phyloP scores from a whole-genome alignment of 2,329 filamentous ascomycete species.

The Colletotrichum sp. region DNA sequence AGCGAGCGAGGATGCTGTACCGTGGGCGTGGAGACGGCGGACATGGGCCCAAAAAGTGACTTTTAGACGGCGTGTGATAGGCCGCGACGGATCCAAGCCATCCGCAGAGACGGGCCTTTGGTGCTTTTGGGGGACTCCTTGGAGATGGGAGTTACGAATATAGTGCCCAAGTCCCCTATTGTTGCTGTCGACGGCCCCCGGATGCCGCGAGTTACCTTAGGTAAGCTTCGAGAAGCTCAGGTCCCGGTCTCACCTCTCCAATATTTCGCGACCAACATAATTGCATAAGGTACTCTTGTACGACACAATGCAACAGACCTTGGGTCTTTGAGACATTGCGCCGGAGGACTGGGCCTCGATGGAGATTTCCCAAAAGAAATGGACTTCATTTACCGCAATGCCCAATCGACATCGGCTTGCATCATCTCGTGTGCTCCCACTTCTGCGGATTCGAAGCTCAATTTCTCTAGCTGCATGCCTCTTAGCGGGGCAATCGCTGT shows the following conservation, averaged over 20 bases:
- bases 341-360: neutral
- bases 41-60: neutral
- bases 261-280: neutral
- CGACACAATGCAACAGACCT: neutral
- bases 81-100: conserved; percentile 11
- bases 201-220: neutral
- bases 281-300: neutral
- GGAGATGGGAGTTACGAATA: neutral
- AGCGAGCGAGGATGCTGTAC: neutral
- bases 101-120: neutral
- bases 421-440: neutral
- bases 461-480: neutral
- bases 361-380: neutral
- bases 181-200: neutral
- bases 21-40: neutral
- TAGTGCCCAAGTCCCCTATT: neutral
- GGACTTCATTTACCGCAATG: neutral
- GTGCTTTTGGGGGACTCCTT: neutral
- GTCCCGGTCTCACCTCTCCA: neutral
- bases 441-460: neutral
- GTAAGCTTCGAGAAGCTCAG: conserved; percentile 9
- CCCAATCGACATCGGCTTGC: neutral
- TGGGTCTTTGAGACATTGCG: neutral
- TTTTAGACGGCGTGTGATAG: conserved; percentile 18
- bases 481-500: neutral